phyloP scores from a whole-genome alignment of 2,329 filamentous ascomycete species.

The Fusarium hostae region DNA sequence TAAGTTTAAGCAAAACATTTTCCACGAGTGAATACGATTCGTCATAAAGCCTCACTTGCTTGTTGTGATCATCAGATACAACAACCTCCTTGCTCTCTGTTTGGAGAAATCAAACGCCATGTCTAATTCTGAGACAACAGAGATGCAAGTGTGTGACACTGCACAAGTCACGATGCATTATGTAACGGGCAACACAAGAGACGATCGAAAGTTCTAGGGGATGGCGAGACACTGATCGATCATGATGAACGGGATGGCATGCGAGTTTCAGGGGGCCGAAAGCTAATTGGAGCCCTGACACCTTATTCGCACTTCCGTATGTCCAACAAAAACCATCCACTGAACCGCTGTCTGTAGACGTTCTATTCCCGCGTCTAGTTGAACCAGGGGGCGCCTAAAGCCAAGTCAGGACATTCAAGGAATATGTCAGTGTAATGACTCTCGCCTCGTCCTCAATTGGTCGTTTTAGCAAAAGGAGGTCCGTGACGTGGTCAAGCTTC shows the following conservation, averaged over 20 bases:
- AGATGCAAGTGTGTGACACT: slow-evolving; percentile 1
- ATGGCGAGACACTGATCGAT: slow-evolving; percentile 16
- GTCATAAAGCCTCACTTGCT: slow-evolving; percentile 15
- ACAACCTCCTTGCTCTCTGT: slow-evolving; percentile 10
- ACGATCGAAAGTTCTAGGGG: slow-evolving; percentile 26
- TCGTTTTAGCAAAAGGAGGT: slow-evolving; percentile 27
- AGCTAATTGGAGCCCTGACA: slow-evolving; percentile 21
- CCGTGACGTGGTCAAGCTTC: slow-evolving; percentile 41
- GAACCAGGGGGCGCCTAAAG: slow-evolving; percentile 15
- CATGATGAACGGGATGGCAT: slow-evolving; percentile 14
- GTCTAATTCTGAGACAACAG: slow-evolving; percentile 23
- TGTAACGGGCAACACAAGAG: slow-evolving; percentile 21
- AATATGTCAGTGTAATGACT: slow-evolving; percentile 34
- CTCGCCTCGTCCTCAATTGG: slow-evolving; percentile 35
- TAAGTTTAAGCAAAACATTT: not conserved
- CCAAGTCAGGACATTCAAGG: not conserved
- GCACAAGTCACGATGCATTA: slow-evolving; percentile 11
- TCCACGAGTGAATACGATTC: slow-evolving; percentile 13
- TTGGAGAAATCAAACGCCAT: slow-evolving; percentile 10
- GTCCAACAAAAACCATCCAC: not conserved
- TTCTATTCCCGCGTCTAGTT: not conserved
- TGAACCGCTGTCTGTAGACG: not conserved
- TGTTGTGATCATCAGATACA: slow-evolving; percentile 7
- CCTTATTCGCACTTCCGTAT: slow-evolving; percentile 21
- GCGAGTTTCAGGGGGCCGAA: slow-evolving; percentile 36